Evolutionary conservation across 2,329 filamentous ascomycete species (phyloP), one percentile per base, ranked within the genome.

Genomic region (Trichoderma cornu-damae): DNA sequence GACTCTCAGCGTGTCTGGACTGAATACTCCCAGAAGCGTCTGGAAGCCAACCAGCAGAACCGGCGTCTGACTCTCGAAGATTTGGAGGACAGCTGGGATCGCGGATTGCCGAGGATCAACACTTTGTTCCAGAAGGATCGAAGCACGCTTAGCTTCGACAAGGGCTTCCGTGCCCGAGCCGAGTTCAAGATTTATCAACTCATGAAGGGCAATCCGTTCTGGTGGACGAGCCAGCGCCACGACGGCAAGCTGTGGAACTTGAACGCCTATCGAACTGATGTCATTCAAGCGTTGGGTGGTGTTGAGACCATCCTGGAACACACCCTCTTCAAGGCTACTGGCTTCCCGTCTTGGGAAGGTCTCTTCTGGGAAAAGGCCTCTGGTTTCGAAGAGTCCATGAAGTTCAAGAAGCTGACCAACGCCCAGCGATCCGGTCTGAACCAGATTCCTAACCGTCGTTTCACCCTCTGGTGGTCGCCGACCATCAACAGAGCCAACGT

Each of bases 1-100:
- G 95, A 99, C 70, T 99, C 94, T 3, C 95, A 99, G 71, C 87
- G 95, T 65, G 94, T 99, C 1, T 99, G 94, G 94, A 97, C 94
- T 24, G 94, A 99, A 67, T 99, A 99, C 69, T 96, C 93, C 0
- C 94, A 99, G 75, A 99, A 99, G 79, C 87, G 94, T 46, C 81
- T 95, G 63, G 94, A 99, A 70, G 95, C 94, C 18, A 96, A 96
- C 68, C 93, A 97, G 66, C 94, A 99, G 72, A 99, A 99, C 67
- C 87, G 94, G 58, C 86, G 94, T 64, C 77, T 99, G 46, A 99
- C 94, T 0, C 80, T 99, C 6, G 94, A 99, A 70, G 94, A 99
- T 74, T 79, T 99, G 20, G 94, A 99, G 69, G 94, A 99, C 70
- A 96, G 90, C 69, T 99, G 94, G 94, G 95, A 99, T 69, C 90